These are phyloP conservation scores for Yamagishiella unicocca DNA, from an alignment of 139 green algal genomes.

Conservation along the genomic window DNA sequence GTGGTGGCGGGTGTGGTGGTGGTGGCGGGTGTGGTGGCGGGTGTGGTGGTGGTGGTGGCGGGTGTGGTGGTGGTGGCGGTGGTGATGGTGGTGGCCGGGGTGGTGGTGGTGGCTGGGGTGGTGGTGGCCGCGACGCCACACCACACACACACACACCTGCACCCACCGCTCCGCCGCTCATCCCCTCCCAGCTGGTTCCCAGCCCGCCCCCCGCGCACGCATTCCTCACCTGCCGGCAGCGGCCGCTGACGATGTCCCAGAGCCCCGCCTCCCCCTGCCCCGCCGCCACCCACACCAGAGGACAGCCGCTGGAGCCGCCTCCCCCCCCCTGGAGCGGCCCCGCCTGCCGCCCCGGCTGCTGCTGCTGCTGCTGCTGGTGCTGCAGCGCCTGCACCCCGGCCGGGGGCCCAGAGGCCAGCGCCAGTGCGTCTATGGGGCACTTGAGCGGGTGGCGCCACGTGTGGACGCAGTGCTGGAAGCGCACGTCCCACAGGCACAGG, in stretches of 20 bases:
- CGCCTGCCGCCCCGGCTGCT: not conserved
- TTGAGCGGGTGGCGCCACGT: conserved; percentile 65
- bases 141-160: too few relatives aligned
- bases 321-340: not conserved
- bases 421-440: conserved; percentile 67
- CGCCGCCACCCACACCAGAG: conserved; percentile 84
- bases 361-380: not conserved
- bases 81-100: too few relatives aligned
- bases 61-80: too few relatives aligned
- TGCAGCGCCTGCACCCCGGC: conserved; percentile 45
- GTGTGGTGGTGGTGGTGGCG: too few relatives aligned
- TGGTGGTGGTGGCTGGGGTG: too few relatives aligned
- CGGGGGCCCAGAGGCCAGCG: conserved; percentile 61
- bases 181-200: not conserved
- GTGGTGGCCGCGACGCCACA: too few relatives aligned
- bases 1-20: too few relatives aligned
- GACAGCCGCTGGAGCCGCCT: conserved; percentile 29
- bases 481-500: conserved; percentile 85
- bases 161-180: not conserved
- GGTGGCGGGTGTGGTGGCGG: too few relatives aligned
- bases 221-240: conserved; percentile 58
- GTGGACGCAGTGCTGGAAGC: conserved; percentile 75
- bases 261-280: conserved; percentile 82
- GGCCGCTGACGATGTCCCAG: conserved; percentile 78
- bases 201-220: not conserved